These are phyloP conservation scores for Boeremia lycopersici DNA, from an alignment of 2,329 filamentous ascomycete species.

Conservation along the genomic window DNA sequence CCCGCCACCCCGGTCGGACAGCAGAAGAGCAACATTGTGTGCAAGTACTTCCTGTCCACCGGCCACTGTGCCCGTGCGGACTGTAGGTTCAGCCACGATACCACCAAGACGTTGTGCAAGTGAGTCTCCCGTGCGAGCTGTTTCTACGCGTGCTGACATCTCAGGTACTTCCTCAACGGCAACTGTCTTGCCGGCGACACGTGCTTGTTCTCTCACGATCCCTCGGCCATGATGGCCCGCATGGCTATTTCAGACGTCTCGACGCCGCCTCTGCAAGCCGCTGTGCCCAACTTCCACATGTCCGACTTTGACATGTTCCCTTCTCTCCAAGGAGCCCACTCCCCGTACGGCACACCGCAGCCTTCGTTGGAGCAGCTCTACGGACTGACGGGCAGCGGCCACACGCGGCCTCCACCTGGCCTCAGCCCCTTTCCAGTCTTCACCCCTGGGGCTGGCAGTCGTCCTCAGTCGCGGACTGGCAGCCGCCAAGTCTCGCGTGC, in stretches of 20 bases:
- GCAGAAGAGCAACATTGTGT: constrained; percentile 85
- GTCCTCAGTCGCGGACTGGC: constrained; percentile 79
- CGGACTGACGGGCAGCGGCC: constrained; percentile 38
- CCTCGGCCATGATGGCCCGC: constrained; percentile 81
- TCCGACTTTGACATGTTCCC: constrained; percentile 88
- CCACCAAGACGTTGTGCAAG: constrained; percentile 98
- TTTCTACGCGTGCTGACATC: constrained; percentile 19
- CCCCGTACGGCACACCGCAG: constrained; percentile 49
- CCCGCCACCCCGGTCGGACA: constrained; percentile 78
- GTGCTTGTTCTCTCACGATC: constrained; percentile 97
- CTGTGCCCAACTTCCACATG: constrained; percentile 74
- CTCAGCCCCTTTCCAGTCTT: constrained; percentile 66
- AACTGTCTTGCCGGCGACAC: constrained; percentile 93
- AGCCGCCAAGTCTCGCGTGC: constrained; percentile 78
- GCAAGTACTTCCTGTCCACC: constrained; percentile 95
- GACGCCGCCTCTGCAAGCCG: constrained; percentile 67
- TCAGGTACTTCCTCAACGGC: constrained; percentile 94
- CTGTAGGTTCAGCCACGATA: constrained; percentile 95
- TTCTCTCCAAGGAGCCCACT: constrained; percentile 62
- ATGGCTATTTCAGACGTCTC: constrained; percentile 73
- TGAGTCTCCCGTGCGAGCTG: constrained; percentile 59
- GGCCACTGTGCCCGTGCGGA: constrained; percentile 96
- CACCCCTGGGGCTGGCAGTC: constrained; percentile 62
- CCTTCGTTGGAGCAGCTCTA: constrained; percentile 52
- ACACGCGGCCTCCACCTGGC: constrained; percentile 68